Percentiles rank a stretch among this genome's conserved stretches.
Conservation (phyloP, 2,329 filamentous ascomycete species). For the Fusarium sp. region DNA sequence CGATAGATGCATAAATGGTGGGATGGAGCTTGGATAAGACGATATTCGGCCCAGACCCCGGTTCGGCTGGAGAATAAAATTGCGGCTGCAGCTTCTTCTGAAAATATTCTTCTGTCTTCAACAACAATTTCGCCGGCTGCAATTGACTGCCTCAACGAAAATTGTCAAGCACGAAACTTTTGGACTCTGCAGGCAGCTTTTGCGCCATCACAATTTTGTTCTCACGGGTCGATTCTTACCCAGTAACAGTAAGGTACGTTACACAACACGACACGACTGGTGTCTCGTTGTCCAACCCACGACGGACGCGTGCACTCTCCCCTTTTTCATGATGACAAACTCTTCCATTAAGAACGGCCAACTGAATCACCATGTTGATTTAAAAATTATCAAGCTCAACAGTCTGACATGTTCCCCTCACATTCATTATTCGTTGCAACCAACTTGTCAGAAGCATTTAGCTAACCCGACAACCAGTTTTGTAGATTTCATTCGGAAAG, state of each 20-base stretch:
- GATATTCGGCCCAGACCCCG: constrained; percentile 33
- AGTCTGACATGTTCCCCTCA: constrained; percentile 61
- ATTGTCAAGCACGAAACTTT: constrained; percentile 16
- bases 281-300: constrained; percentile 31
- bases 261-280: constrained; percentile 13
- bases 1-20: constrained; percentile 46
- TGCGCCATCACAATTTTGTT: not conserved
- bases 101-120: constrained; percentile 20
- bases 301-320: not conserved
- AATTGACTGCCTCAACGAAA: constrained; percentile 1
- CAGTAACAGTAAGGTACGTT: constrained; percentile 39
- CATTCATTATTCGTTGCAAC: not conserved
- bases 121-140: constrained; percentile 14
- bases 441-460: constrained; percentile 9
- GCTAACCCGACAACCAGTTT: constrained; percentile 44
- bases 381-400: constrained; percentile 71
- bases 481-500: constrained; percentile 6
- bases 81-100: constrained; percentile 3
- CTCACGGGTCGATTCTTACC: not conserved
- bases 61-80: constrained; percentile 31
- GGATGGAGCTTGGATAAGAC: constrained; percentile 41
- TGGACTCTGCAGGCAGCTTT: not conserved
- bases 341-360: constrained; percentile 73
- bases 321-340: constrained; percentile 63
- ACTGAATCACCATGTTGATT: constrained; percentile 70